These are phyloP conservation scores for Camelina laxa DNA, from an alignment of 345 rosid genomes.

Conservation along the genomic window DNA sequence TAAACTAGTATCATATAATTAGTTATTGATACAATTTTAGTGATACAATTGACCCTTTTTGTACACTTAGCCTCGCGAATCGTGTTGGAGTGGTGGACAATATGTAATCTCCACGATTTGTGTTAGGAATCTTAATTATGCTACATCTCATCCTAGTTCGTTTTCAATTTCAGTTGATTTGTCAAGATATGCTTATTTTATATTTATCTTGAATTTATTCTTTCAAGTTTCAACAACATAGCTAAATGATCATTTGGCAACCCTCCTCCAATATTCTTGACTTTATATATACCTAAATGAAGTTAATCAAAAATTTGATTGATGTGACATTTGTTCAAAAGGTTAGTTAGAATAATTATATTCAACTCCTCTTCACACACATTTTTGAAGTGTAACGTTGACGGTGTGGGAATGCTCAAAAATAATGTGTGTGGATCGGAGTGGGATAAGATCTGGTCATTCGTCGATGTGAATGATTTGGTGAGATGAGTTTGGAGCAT, in stretches of 20 bases:
- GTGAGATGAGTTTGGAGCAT: background rate
- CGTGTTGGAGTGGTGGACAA: too few relatives aligned
- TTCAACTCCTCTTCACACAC: background rate
- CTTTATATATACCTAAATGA: background rate
- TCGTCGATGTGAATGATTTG: background rate
- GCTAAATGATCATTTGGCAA: background rate
- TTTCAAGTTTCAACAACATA: background rate
- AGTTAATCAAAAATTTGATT: background rate
- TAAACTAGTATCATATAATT: too few relatives aligned
- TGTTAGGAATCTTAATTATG: background rate
- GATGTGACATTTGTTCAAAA: background rate
- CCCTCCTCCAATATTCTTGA: background rate
- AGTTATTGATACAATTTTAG: too few relatives aligned
- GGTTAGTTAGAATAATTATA: too few relatives aligned
- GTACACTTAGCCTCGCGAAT: too few relatives aligned
- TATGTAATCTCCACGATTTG: too few relatives aligned
- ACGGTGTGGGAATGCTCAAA: background rate
- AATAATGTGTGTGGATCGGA: background rate
- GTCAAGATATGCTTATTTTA: background rate
- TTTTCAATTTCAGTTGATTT: background rate
- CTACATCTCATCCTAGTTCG: background rate
- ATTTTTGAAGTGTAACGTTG: background rate
- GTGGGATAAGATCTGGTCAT: background rate
- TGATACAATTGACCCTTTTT: too few relatives aligned
- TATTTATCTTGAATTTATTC: background rate